These are phyloP conservation scores for Neurospora sp. DNA, from an alignment of 495 filamentous ascomycete genomes.

Conservation along the genomic window DNA sequence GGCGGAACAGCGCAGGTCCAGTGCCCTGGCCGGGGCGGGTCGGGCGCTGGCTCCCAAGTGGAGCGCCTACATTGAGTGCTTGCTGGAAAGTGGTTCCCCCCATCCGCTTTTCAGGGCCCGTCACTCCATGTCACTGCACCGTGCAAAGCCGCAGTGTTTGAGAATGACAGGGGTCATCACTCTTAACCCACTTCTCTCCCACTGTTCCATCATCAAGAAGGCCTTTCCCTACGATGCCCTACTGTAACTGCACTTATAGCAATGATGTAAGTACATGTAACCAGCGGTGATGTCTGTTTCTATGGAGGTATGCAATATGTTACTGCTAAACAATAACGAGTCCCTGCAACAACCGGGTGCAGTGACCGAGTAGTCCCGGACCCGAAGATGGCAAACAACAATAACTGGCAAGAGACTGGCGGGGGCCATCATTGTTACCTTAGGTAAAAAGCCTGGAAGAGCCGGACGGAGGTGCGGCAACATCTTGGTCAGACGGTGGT, in stretches of 20 bases:
- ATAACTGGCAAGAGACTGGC: background rate
- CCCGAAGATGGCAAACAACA: background rate
- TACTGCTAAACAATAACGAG: background rate
- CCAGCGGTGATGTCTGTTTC: background rate
- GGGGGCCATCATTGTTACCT: background rate
- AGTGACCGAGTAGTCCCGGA: background rate
- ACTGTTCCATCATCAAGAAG: background rate
- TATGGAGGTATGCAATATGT: background rate
- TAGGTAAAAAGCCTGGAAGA: background rate
- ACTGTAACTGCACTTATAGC: background rate
- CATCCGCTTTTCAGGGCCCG: background rate
- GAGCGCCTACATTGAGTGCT: background rate
- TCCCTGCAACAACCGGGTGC: background rate
- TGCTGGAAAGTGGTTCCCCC: background rate
- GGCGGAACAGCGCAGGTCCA: background rate
- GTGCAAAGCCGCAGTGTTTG: background rate
- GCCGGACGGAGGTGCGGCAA: background rate
- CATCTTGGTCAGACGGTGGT: background rate
- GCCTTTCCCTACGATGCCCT: background rate
- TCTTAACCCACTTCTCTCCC: background rate
- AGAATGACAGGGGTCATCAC: background rate
- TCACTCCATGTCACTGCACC: background rate
- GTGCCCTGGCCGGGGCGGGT: background rate
- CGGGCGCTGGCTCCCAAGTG: background rate
- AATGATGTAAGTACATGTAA: background rate